Conservation (phyloP, 2,329 filamentous ascomycete species). For the Thelonectria discophora region DNA sequence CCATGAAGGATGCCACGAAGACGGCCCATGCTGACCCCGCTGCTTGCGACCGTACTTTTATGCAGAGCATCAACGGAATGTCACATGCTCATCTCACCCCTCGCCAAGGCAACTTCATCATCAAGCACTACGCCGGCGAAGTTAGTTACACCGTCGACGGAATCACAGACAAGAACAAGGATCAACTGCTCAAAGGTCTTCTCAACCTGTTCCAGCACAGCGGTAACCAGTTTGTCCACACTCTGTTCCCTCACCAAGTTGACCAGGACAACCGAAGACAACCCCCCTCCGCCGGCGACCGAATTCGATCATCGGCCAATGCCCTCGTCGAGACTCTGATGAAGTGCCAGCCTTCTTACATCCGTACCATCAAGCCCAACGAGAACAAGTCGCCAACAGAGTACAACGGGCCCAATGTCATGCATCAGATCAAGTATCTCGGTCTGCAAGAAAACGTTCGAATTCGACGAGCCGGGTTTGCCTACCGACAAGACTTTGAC, state of each 20-base stretch:
- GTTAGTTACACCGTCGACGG: slow-evolving; percentile 94
- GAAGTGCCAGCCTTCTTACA: slow-evolving; percentile 97
- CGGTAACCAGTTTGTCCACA: slow-evolving; percentile 85
- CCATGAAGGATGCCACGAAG: slow-evolving; percentile 96
- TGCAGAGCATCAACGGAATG: slow-evolving; percentile 90
- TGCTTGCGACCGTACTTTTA: slow-evolving; percentile 95
- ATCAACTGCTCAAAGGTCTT: slow-evolving; percentile 93
- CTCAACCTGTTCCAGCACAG: slow-evolving; percentile 87
- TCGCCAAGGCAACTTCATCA: slow-evolving; percentile 94
- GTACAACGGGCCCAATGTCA: slow-evolving; percentile 89
- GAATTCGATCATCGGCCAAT: slow-evolving; percentile 94
- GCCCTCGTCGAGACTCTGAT: slow-evolving; percentile 93
- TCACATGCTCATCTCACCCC: slow-evolving; percentile 91
- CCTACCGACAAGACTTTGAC: slow-evolving; percentile 95
- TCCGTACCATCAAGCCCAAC: slow-evolving; percentile 98
- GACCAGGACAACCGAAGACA: slow-evolving; percentile 95
- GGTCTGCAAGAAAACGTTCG: slow-evolving; percentile 99
- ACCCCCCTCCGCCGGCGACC: slow-evolving; percentile 93
- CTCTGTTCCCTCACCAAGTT: slow-evolving; percentile 89
- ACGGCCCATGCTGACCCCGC: slow-evolving; percentile 96
- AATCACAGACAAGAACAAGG: slow-evolving; percentile 99
- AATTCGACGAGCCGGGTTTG: slow-evolving; percentile 94
- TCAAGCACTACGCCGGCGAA: slow-evolving; percentile 98
- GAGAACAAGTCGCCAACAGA: slow-evolving; percentile 97
- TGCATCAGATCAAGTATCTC: slow-evolving; percentile 98